Evolutionary conservation across 1,139 yeast species (phyloP), one percentile per base, ranked within the genome.

Genomic region (Yamadazyma spencermartinsiae): DNA sequence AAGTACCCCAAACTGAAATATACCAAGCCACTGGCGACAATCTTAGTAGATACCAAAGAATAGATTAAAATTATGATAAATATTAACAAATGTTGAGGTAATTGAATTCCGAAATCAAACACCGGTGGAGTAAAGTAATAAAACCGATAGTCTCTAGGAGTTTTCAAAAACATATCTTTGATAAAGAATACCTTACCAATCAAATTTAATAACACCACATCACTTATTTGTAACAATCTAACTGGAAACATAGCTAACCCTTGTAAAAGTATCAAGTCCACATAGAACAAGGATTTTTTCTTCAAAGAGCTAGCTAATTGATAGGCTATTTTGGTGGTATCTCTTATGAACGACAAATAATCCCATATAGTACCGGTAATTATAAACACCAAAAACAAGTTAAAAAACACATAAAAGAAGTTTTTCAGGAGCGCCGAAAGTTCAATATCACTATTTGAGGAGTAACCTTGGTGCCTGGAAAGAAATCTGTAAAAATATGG

Each of bases 161-260:
- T 80, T 48, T 73, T 74, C 36, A 61, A 53, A 19, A 68, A 55
- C 31, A 70, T 48, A 31, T 59, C 60, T 60, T 82, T 61, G 72
- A 82, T 44, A 62, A 66, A 74, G 31, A 80, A 66, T 14, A 68
- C 47, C 80, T 83, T 28, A 85, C 95, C 81, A 69, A 69, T 34
- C 72, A 67, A 41, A 82, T 69, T 66, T 19, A 68, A 53, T 18
- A 68, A 50, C 26, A 71, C 55, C 34, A 72, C 69, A 45, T 69
- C 74, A 33, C 72, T 62, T 79, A 68, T 47, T 83, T 79, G 57
- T 79, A 80, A 12, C 19, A 85, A 61, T 50, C 83, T 80, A 52
- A 82, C 82, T 0, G 92, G 94, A 56, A 82, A 82, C 76, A 85
- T 78, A 7, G 89, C 92, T 41, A 85, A 63, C 2, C 92, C 92